Evolutionary conservation across 2,329 filamentous ascomycete genomes (phyloP).

Genomic region (Monosporascus sp.): DNA sequence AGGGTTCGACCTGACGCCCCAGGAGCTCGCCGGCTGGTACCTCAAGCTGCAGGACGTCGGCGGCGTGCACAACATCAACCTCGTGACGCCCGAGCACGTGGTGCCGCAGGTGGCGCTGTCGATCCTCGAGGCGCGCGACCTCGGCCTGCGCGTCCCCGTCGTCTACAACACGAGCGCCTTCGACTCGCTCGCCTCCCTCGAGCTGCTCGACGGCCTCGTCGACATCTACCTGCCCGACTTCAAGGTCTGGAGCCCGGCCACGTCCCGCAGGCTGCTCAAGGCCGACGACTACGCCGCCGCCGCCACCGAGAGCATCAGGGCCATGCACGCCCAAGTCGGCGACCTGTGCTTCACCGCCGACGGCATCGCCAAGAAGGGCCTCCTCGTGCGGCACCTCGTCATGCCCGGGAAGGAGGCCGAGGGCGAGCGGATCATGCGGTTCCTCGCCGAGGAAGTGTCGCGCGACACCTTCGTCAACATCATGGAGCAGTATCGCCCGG

Average conservation of each 20-base stretch:
- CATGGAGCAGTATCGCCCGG: constrained; percentile 83
- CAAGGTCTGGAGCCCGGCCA: constrained; percentile 67
- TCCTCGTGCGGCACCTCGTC: constrained; percentile 73
- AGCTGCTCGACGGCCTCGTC: constrained; percentile 70
- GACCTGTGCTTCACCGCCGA: constrained; percentile 78
- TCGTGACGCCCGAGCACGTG: constrained; percentile 81
- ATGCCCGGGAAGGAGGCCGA: constrained; percentile 79
- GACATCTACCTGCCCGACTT: constrained; percentile 89
- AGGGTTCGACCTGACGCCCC: constrained; percentile 71
- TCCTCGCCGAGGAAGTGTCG: constrained; percentile 68
- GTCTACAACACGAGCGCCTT: constrained; percentile 83
- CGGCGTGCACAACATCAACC: constrained; percentile 84
- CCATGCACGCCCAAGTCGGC: constrained; percentile 77
- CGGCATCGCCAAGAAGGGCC: constrained; percentile 71
- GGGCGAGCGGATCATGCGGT: constrained; percentile 67
- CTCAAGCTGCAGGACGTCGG: constrained; percentile 75
- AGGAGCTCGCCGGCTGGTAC: constrained; percentile 77
- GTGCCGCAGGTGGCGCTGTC: constrained; percentile 76
- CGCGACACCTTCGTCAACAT: constrained; percentile 75
- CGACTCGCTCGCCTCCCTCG: constrained; percentile 66
- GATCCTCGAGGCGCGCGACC: constrained; percentile 65
- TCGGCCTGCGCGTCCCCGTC: constrained; percentile 66
- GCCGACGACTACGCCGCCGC: constrained; percentile 68
- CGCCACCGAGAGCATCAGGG: constrained; percentile 70
- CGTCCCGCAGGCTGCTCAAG: constrained; percentile 68